phyloP scores from a whole-genome alignment of 148 eudicot species.

The Vaccinium corymbosum region DNA sequence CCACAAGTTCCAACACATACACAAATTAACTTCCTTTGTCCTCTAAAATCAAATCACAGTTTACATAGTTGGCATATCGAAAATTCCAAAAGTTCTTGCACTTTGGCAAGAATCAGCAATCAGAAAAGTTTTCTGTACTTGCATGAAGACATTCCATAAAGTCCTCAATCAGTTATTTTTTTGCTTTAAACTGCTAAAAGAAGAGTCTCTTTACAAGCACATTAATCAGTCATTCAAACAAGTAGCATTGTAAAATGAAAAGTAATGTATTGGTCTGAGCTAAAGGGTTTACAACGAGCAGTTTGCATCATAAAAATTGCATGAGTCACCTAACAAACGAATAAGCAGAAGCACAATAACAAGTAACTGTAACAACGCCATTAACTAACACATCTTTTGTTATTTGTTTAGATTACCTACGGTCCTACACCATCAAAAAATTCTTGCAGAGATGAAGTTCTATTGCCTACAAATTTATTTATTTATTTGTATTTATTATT shows the following conservation, averaged over 20 bases:
- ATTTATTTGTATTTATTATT: too few relatives aligned
- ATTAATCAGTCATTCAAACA: not conserved
- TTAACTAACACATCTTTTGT: not conserved
- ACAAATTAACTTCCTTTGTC: too few relatives aligned
- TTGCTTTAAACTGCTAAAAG: too few relatives aligned
- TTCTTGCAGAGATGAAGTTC: not conserved
- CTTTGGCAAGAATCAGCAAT: not conserved
- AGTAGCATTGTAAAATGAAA: not conserved
- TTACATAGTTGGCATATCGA: not conserved
- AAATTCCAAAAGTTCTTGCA: not conserved
- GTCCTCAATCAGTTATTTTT: not conserved
- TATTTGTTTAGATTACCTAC: not conserved
- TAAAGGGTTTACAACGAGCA: not conserved
- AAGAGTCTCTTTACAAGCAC: not conserved
- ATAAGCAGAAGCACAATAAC: not conserved
- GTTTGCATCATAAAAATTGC: not conserved
- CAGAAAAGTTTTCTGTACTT: not conserved
- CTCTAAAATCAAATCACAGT: too few relatives aligned
- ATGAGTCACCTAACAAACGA: not conserved
- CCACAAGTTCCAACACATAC: too few relatives aligned
- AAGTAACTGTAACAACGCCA: not conserved
- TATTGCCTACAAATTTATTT: not conserved
- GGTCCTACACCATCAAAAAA: not conserved
- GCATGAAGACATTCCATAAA: not conserved
- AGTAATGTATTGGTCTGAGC: not conserved